A percentile compares a stretch with the other conserved stretches of the same genome.
phyloP scores from a whole-genome alignment of 2,329 filamentous ascomycete genomes.

The Colletotrichum echinochloae region DNA sequence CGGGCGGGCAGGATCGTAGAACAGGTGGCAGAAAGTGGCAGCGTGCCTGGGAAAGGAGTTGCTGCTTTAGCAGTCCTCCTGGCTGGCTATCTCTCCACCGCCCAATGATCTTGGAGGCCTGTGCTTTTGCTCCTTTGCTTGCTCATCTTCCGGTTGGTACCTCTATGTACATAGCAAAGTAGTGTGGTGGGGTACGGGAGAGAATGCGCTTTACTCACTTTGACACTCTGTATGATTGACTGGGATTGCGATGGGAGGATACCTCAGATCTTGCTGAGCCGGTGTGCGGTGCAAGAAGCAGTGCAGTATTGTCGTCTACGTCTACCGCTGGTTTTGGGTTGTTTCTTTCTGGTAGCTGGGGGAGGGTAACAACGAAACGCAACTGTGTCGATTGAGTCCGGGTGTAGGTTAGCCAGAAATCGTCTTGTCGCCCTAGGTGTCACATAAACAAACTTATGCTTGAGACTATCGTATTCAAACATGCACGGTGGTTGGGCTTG shows the following conservation, averaged over 20 bases:
- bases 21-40: slow-evolving; percentile 38
- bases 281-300: background rate
- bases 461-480: background rate
- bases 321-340: background rate
- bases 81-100: background rate
- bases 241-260: slow-evolving; percentile 8
- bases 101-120: background rate
- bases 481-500: too few relatives aligned
- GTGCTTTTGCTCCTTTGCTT: slow-evolving; percentile 26
- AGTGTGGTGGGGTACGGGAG: slow-evolving; percentile 40
- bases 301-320: slow-evolving; percentile 14
- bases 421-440: background rate
- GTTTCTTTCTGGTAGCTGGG: slow-evolving; percentile 12
- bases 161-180: slow-evolving; percentile 27
- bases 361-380: background rate
- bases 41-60: slow-evolving; percentile 22
- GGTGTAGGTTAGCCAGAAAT: background rate
- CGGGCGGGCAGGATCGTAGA: slow-evolving; percentile 16
- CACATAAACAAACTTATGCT: background rate
- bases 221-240: slow-evolving; percentile 3
- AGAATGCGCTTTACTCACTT: slow-evolving; percentile 22
- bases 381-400: background rate
- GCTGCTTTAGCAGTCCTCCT: slow-evolving; percentile 34
- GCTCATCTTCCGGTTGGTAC: slow-evolving; percentile 7
- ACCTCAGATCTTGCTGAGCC: slow-evolving; percentile 23